These are phyloP conservation scores for Termitomyces sp. DNA, from an alignment of 768 basidiomycete species.

Conservation along the genomic window DNA sequence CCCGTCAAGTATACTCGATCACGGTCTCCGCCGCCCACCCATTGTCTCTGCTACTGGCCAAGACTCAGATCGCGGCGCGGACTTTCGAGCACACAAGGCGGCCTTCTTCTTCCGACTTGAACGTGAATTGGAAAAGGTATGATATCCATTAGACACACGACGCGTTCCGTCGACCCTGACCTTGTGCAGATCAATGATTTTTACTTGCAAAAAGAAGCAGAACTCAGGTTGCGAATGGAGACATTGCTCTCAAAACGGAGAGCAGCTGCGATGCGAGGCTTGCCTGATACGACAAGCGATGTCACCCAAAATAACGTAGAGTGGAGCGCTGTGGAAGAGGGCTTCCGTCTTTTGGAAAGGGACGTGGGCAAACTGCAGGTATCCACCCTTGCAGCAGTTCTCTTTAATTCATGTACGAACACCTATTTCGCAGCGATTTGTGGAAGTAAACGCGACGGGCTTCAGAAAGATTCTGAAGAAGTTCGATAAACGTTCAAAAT, in stretches of 20 bases:
- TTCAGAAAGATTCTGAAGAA: constrained; percentile 98
- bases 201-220: constrained; percentile 96
- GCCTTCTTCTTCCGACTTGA: constrained; percentile 99
- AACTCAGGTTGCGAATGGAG: constrained; percentile 87
- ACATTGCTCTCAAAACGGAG: constrained; percentile 92
- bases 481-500: constrained; percentile 95
- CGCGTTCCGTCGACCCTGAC: constrained; percentile 1
- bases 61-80: constrained; percentile 73
- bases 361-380: constrained; percentile 96
- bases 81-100: constrained; percentile 93
- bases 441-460: constrained; percentile 95
- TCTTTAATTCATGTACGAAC: constrained; percentile 19
- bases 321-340: constrained; percentile 96
- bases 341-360: constrained; percentile 89
- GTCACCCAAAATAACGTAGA: constrained; percentile 70
- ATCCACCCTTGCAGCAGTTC: constrained; percentile 15
- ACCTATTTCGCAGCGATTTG: constrained; percentile 68
- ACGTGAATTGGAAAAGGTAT: constrained; percentile 93
- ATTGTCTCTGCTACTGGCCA: constrained; percentile 59
- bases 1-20: constrained; percentile 28
- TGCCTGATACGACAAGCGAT: constrained; percentile 66
- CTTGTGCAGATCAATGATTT: constrained; percentile 86
- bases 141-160: constrained; percentile 13
- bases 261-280: constrained; percentile 68
- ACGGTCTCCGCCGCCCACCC: constrained; percentile 49